Evolutionary conservation across 164 flowering plant genomes (phyloP).

Genomic region (Vitis rupestris): DNA sequence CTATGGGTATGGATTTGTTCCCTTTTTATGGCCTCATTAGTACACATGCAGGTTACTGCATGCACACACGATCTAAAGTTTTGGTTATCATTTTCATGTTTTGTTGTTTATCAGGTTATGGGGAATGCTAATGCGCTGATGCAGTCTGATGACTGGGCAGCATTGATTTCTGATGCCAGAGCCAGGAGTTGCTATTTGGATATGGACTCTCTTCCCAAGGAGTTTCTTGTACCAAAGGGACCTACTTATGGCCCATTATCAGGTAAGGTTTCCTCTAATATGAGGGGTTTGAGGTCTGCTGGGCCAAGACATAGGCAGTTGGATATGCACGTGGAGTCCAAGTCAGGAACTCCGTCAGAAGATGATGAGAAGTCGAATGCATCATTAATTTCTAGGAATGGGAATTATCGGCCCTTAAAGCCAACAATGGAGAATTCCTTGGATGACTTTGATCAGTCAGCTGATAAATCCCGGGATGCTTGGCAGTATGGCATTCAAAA

Average conservation of each 20-base stretch:
- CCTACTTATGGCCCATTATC: constrained; percentile 36
- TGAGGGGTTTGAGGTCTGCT: constrained; percentile 49
- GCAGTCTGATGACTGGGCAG: constrained; percentile 91
- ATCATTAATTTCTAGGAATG: constrained; percentile 40
- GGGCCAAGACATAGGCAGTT: constrained; percentile 56
- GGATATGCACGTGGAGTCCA: constrained; percentile 59
- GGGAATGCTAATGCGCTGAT: constrained; percentile 86
- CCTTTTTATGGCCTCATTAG: background rate
- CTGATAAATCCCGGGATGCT: constrained; percentile 54
- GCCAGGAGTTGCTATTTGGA: constrained; percentile 68
- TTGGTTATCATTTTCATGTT: background rate
- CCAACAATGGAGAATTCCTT: constrained; percentile 37
- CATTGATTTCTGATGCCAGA: constrained; percentile 84
- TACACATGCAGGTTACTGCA: background rate
- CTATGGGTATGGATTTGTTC: constrained; percentile 68
- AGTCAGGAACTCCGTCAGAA: constrained; percentile 56
- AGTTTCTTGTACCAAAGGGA: constrained; percentile 52
- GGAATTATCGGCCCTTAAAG: constrained; percentile 42
- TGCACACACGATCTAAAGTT: background rate
- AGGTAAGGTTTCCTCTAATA: constrained; percentile 37
- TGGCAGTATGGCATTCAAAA: constrained; percentile 58
- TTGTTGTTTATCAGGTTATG: constrained; percentile 67
- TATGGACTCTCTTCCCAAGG: constrained; percentile 87
- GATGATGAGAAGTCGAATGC: constrained; percentile 39
- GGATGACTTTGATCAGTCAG: constrained; percentile 46